Evolutionary conservation across 163 green algal genomes (phyloP).

Genomic region (Scenedesmus sp.): DNA sequence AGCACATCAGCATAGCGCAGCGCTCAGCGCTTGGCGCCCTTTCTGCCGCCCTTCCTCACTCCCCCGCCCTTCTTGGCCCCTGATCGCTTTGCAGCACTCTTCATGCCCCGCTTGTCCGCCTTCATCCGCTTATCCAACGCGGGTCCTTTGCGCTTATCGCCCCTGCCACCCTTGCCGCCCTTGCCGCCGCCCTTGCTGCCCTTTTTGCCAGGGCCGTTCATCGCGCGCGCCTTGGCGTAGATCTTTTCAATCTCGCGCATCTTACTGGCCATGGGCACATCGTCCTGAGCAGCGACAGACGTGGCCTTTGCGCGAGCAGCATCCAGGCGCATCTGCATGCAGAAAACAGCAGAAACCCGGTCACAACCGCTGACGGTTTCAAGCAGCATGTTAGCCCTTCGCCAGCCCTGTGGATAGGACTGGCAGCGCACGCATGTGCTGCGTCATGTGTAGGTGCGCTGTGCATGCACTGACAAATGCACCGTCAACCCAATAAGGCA

Average conservation of each 20-base stretch:
- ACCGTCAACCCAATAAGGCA: too few species aligned
- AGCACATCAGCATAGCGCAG: background rate
- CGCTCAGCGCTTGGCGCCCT: background rate
- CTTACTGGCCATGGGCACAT: conserved; percentile 85
- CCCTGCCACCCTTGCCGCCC: conserved; percentile 57
- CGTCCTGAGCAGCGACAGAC: conserved; percentile 87
- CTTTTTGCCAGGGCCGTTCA: conserved; percentile 60
- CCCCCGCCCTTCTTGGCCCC: conserved; percentile 50
- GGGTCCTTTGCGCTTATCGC: conserved; percentile 70
- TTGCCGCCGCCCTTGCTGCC: conserved; percentile 67
- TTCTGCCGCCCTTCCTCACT: conserved; percentile 50
- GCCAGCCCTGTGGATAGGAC: too few species aligned
- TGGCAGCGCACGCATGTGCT: too few species aligned
- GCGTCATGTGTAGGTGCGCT: background rate
- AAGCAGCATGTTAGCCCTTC: too few species aligned
- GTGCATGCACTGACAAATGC: background rate
- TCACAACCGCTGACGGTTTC: too few species aligned
- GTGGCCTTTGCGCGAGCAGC: conserved; percentile 81
- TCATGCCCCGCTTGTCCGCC: conserved; percentile 81
- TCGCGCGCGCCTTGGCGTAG: conserved; percentile 80
- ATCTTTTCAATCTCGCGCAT: conserved; percentile 94
- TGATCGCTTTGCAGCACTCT: conserved; percentile 56
- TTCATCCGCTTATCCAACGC: conserved; percentile 86
- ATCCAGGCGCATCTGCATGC: conserved; percentile 67
- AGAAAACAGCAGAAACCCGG: background rate